Evolutionary conservation across 805 yeast genomes (phyloP), one percentile per base, ranked within the genome.

Genomic region (Candida ficus): DNA sequence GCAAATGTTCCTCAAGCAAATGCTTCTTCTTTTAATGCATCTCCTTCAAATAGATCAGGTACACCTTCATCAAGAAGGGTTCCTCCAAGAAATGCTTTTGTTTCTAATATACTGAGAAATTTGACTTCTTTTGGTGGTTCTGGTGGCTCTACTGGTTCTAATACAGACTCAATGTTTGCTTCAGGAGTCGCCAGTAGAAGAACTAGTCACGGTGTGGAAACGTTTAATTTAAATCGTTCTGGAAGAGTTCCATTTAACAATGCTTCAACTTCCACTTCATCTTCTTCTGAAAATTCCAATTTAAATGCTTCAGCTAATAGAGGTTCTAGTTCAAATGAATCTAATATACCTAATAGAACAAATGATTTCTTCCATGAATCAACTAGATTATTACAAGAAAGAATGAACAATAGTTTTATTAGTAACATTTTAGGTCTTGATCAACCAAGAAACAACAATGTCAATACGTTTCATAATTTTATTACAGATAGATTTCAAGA

Each of bases 151-250:
- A n/a, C n/a, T n/a, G n/a, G n/a, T n/a, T n/a, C n/a, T n/a, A 39
- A 34, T 6, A 33, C 46, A 10, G 50, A 47, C 17, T 41, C 46
- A 1, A 9, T 49, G 2, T 49, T 53, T 23, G 25, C 50, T 1
- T 39, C 46, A 27, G 58, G 58, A 10, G 53, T 52, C 18, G 43
- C 48, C 1, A 50, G 56, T 28, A 47, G 49, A 41, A 44, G 58
- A 46, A 50, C 56, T 5, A 37, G 42, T 19, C 38, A 43, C 16
- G 55, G 56, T 4, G 58, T 54, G 18, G 52, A 52, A 28, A 54
- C 58, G 3, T 28, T 42, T 9, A 45, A 48, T 25, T 22, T 48
- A 12, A 42, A 39, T 16, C 38, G 33, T 37, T 39, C 37, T n/a
- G 9, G 30, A 30, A 32, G 19, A 21, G 10, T 5, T 22, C 12